Conservation (phyloP, 495 filamentous ascomycete species). For the Xylaria intraflava region DNA sequence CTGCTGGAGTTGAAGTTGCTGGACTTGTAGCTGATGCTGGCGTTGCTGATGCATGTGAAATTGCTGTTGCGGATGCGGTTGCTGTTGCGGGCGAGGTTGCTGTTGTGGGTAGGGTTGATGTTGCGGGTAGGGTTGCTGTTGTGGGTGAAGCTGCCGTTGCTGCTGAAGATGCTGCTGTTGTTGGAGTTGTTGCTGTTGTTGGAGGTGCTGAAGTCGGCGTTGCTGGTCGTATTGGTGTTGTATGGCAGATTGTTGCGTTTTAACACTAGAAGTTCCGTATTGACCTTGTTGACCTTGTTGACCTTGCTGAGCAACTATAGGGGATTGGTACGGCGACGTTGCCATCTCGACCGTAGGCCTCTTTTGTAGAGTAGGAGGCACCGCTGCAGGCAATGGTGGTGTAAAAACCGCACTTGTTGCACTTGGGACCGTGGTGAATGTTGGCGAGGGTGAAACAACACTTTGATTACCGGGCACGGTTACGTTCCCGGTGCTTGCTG, state of each 20-base stretch:
- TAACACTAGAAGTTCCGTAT: background rate
- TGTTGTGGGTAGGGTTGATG: background rate
- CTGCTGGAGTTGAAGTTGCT: background rate
- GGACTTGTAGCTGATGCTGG: background rate
- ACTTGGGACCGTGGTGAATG: background rate
- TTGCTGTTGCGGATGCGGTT: conserved; percentile 2
- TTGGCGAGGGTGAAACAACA: conserved; percentile 2
- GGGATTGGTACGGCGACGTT: background rate
- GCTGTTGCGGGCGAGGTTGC: background rate
- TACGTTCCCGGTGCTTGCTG: background rate
- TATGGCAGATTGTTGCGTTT: background rate
- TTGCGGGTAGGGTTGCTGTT: background rate
- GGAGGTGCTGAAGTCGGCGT: background rate
- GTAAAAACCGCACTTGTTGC: background rate
- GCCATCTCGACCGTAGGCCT: background rate
- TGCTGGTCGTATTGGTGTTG: too few relatives aligned
- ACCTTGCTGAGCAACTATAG: conserved; percentile 5
- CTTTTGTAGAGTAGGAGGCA: background rate
- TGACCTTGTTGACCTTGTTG: conserved; percentile 8
- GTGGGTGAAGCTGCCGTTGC: conserved; percentile 9
- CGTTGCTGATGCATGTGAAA: background rate
- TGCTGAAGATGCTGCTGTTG: background rate
- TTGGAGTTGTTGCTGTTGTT: background rate
- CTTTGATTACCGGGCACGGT: conserved; percentile 3
- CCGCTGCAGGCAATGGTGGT: conserved; percentile 10